Evolutionary conservation across 176 grass and related monocot species (phyloP).

Genomic region (Aechmea fasciata): DNA sequence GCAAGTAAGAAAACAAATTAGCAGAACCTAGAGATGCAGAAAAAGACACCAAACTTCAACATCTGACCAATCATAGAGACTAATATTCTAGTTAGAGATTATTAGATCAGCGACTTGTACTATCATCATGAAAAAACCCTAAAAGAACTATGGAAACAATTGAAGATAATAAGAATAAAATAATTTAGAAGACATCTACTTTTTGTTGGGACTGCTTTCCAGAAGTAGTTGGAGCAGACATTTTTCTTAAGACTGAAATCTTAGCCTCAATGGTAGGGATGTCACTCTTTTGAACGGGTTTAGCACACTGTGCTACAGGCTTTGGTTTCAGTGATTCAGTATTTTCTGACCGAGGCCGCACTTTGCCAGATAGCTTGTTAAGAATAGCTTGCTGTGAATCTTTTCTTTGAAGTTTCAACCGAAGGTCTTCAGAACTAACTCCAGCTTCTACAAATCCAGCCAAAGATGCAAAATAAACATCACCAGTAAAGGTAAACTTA

Average conservation of each 20-base stretch:
- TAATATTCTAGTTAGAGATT: neutral
- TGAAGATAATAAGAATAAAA: slow-evolving; percentile 9
- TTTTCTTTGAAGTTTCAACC: slow-evolving; percentile 32
- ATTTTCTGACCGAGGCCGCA: slow-evolving; percentile 34
- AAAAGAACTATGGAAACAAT: neutral
- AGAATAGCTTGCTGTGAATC: slow-evolving; percentile 33
- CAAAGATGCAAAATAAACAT: slow-evolving; percentile 15
- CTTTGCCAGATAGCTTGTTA: slow-evolving; percentile 40
- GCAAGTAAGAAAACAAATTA: too few relatives aligned
- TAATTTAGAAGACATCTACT: slow-evolving; percentile 17
- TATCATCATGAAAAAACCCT: neutral
- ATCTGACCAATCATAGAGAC: too few relatives aligned
- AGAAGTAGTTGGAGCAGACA: slow-evolving; percentile 24
- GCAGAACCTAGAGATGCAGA: too few relatives aligned
- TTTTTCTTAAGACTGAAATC: slow-evolving; percentile 24
- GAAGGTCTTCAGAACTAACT: slow-evolving; percentile 31
- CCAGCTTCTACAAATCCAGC: slow-evolving; percentile 29
- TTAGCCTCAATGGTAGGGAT: neutral
- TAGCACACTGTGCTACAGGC: slow-evolving; percentile 7
- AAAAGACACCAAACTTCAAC: too few relatives aligned
- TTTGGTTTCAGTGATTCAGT: slow-evolving; percentile 25
- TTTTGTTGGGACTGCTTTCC: slow-evolving; percentile 36
- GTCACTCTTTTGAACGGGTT: slow-evolving; percentile 31
- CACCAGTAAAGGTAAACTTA: slow-evolving; percentile 4
- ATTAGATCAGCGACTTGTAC: neutral